Base-by-base conservation (phyloP, 2,329 filamentous ascomycete species). In the Venturia pyrina region DNA sequence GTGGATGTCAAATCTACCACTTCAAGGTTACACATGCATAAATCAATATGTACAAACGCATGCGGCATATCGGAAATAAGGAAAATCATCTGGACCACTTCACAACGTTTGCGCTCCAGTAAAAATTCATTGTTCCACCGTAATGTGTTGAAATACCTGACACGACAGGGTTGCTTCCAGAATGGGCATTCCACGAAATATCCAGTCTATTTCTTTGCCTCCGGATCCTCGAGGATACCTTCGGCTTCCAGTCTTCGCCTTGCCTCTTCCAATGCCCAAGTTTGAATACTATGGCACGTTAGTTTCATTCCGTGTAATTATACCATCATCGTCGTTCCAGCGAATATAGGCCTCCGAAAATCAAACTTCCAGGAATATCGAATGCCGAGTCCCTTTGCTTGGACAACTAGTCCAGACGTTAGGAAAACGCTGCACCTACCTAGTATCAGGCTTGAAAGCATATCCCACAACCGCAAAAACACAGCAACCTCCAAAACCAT, bases 401-500 rank as follows among this genome's bases (percentile, higher is more conserved):
- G 3, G 17, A 10, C 3, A 60, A 13, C 32, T 28, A 19, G 17
- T 15, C 37, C n/a, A 24, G 24, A 40, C 5, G 37, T 40, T 40
- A 5, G 24, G 37, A 41, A 34, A 8, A 63, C 28, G 68, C 48
- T 53, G 48, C 21, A 91, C 93, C 81, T 84, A 99, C 95, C 91
- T 96, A 69, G 93, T 98, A 83, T 99, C 95, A 64, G 95, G 95
- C 87, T 98, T 98, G 77, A 95, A 98, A 69, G 91, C 91, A 80
- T 96, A 91, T 70, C 89, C 91, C 70, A 97, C 82, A 68, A 85
- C 86, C 65, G 87, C 88, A 70, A 91, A 82, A 37, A 86, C 79
- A 73, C 96, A 79, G 73, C 87, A 89, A 65, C 90, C 91, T 76
- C 88, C 89, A 78, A 96, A 92, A 62, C 93, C 92, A 76, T 90